Conservation (phyloP, 345 rosid genomes). For the Eucalyptus caleyi region DNA sequence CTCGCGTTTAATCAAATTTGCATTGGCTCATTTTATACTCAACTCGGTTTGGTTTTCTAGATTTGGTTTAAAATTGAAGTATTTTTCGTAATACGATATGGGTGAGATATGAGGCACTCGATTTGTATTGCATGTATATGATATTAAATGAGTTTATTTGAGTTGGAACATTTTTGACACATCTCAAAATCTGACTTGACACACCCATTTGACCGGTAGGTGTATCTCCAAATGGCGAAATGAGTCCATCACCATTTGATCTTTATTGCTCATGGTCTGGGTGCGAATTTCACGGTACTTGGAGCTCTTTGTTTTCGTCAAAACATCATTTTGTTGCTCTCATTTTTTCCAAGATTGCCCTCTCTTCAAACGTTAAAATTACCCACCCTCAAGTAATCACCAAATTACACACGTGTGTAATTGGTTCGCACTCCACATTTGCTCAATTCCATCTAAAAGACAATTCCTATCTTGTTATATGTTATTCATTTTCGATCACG, state of each 20-base stretch:
- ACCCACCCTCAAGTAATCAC: not conserved
- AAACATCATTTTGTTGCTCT: not conserved
- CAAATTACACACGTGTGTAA: not conserved
- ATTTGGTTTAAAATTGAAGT: fast-evolving
- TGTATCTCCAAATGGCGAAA: not conserved
- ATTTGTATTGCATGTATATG: too few relatives aligned
- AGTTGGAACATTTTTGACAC: too few relatives aligned
- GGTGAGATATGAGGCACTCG: fast-evolving
- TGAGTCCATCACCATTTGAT: not conserved
- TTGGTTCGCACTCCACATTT: not conserved
- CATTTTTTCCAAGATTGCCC: not conserved
- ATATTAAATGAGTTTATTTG: too few relatives aligned
- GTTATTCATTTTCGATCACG: not conserved
- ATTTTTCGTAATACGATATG: fast-evolving
- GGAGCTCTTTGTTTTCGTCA: too few relatives aligned
- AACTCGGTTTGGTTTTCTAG: too few relatives aligned
- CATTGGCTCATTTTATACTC: too few relatives aligned
- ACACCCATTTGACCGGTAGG: not conserved
- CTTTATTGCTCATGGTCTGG: not conserved
- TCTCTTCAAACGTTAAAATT: not conserved
- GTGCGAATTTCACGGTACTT: too few relatives aligned
- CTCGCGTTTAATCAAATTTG: fast-evolving
- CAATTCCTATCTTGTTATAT: not conserved
- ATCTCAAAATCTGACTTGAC: not conserved
- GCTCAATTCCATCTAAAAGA: not conserved